phyloP scores from a whole-genome alignment of 2,329 filamentous ascomycete species.

The Epichloe baconii region DNA sequence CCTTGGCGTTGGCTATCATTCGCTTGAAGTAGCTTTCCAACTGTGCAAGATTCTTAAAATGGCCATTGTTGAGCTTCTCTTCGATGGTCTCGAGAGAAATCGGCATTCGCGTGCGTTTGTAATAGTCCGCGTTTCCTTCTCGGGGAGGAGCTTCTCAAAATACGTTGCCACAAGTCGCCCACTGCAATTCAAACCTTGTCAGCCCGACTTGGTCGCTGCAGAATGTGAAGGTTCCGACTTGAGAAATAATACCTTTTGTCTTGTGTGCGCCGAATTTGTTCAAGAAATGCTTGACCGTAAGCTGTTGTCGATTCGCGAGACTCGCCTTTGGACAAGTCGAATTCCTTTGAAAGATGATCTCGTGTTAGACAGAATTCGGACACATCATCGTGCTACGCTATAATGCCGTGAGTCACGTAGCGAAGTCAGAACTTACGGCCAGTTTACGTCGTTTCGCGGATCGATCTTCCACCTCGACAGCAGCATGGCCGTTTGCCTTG shows the following conservation, averaged over 20 bases:
- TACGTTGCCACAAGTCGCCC: conserved; percentile 61
- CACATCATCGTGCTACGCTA: no score
- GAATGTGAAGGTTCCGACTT: neutral
- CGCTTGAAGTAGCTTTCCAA: conserved; percentile 80
- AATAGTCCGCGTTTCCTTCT: conserved; percentile 59
- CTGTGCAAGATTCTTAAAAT: conserved; percentile 58
- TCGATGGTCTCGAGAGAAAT: conserved; percentile 69
- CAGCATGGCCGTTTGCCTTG: conserved; percentile 35
- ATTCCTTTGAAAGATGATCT: conserved; percentile 17
- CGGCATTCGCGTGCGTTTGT: conserved; percentile 62
- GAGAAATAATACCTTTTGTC: conserved; percentile 60
- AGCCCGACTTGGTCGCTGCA: neutral
- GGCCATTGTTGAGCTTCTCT: conserved; percentile 53
- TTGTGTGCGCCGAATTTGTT: conserved; percentile 59
- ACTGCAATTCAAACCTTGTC: conserved; percentile 24
- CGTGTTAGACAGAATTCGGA: neutral
- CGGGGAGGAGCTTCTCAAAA: conserved; percentile 60
- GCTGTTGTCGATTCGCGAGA: conserved; percentile 55
- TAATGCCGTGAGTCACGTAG: neutral
- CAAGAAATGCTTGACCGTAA: conserved; percentile 59
- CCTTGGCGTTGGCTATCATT: conserved; percentile 78
- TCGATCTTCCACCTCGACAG: conserved; percentile 36
- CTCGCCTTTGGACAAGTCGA: conserved; percentile 43
- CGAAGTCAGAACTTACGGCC: conserved; percentile 25
- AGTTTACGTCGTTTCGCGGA: conserved; percentile 42